Evolutionary conservation across 306 rosid species (phyloP).

Genomic region (Cercis canadensis): DNA sequence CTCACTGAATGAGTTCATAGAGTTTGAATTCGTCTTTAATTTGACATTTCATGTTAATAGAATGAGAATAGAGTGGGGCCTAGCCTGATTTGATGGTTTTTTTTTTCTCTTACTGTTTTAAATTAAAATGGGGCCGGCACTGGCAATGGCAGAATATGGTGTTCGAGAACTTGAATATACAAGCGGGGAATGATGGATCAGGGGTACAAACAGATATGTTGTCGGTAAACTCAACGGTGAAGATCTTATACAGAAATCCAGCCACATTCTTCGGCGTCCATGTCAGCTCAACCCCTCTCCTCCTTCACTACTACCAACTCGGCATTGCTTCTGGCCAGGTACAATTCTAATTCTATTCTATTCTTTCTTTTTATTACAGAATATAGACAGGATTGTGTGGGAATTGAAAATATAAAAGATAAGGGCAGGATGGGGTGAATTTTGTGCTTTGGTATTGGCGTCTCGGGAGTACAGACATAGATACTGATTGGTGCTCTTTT

Average conservation of each 20-base stretch:
- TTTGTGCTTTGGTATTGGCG: too few relatives aligned
- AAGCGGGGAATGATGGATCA: conserved; percentile 73
- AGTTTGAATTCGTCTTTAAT: not conserved
- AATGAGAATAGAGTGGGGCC: conserved; percentile 20
- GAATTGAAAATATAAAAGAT: not conserved
- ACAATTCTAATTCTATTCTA: not conserved
- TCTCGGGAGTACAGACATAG: too few relatives aligned
- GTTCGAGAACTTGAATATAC: conserved; percentile 71
- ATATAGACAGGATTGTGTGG: too few relatives aligned
- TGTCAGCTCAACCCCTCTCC: conserved; percentile 75
- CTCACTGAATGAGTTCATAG: too few relatives aligned
- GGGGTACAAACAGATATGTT: conserved; percentile 90
- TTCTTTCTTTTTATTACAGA: not conserved
- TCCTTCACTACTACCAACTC: conserved; percentile 73
- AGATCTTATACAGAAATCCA: conserved; percentile 68
- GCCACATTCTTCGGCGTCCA: conserved; percentile 91
- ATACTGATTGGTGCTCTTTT: too few relatives aligned
- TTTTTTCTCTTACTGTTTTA: not conserved
- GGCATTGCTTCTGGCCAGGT: conserved; percentile 83
- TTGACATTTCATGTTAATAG: not conserved
- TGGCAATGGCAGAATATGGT: conserved; percentile 56
- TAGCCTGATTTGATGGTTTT: not conserved
- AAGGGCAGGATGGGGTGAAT: too few relatives aligned
- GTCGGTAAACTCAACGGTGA: conserved; percentile 85
- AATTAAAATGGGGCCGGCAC: not conserved